Percentiles rank a stretch among this genome's conserved stretches.
These are phyloP conservation scores for Actinomucor elegans DNA, from an alignment of 371 early-diverging fungal genomes.

Conservation along the genomic window DNA sequence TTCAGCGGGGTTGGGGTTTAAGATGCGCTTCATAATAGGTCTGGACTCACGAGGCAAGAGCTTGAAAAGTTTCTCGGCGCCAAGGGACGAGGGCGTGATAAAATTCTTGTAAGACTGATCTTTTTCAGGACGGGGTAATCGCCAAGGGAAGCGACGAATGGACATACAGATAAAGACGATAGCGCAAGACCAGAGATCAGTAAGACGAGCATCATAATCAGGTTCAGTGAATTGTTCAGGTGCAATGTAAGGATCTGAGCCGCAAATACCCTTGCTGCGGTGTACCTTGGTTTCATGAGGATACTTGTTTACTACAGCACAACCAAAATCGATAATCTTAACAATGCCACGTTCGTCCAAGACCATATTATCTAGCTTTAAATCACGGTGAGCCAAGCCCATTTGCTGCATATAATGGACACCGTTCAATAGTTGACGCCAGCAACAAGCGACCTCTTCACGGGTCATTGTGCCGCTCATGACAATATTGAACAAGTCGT, in stretches of 20 bases:
- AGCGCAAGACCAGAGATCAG: constrained; percentile 78
- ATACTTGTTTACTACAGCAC: constrained; percentile 73
- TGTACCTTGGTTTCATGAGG: constrained; percentile 62
- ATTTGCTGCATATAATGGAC: constrained; percentile 70
- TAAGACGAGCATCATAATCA: constrained; percentile 63
- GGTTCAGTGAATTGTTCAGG: constrained; percentile 70
- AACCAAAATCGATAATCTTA: constrained; percentile 95
- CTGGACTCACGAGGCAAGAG: constrained; percentile 51
- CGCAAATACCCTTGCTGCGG: constrained; percentile 70
- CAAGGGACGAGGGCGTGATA: constrained; percentile 9
- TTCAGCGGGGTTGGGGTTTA: constrained; percentile 51
- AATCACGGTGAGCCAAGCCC: constrained; percentile 86
- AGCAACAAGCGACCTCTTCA: constrained; percentile 73
- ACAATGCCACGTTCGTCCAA: constrained; percentile 68
- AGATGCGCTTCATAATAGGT: constrained; percentile 41
- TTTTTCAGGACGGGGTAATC: constrained; percentile 51
- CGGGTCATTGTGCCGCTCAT: constrained; percentile 65
- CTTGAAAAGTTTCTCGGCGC: constrained; percentile 34
- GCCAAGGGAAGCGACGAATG: constrained; percentile 76
- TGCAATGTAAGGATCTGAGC: constrained; percentile 77
- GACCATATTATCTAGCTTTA: constrained; percentile 87
- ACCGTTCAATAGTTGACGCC: constrained; percentile 74
- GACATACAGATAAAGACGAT: constrained; percentile 78
- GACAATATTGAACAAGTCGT: constrained; percentile 75
- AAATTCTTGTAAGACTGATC: constrained; percentile 48